Evolutionary conservation across 1,284 basidiomycete species (phyloP).

Genomic region (Trichosporon asahii): DNA sequence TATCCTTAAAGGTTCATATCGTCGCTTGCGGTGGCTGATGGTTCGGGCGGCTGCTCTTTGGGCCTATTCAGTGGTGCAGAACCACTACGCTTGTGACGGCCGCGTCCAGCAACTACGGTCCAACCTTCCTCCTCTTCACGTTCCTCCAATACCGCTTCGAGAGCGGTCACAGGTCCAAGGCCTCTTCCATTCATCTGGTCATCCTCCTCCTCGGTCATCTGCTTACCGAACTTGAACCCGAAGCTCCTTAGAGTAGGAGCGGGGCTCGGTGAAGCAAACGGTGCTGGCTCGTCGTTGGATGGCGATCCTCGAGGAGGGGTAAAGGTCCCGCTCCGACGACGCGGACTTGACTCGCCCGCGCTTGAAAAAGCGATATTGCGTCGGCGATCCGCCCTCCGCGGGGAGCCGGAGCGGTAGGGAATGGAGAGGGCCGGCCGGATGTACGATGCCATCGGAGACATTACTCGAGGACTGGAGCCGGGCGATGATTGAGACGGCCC

Average conservation of each 20-base stretch:
- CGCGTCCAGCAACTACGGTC: slow-evolving; percentile 14
- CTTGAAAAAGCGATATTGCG: slow-evolving; percentile 29
- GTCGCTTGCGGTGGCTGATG: slow-evolving; percentile 6
- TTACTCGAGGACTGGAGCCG: slow-evolving; percentile 3
- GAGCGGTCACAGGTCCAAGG: neutral
- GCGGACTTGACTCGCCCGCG: slow-evolving; percentile 39
- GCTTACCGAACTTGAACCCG: slow-evolving; percentile 30
- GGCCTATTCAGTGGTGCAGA: slow-evolving; percentile 20
- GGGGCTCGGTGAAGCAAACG: slow-evolving; percentile 19
- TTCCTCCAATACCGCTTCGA: slow-evolving; percentile 23
- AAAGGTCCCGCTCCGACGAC: slow-evolving; percentile 35
- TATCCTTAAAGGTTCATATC: slow-evolving; percentile 19
- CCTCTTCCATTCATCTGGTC: slow-evolving; percentile 12
- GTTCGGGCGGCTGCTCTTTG: neutral
- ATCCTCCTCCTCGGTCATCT: slow-evolving; percentile 10
- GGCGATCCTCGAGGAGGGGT: slow-evolving; percentile 44
- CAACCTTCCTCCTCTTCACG: slow-evolving; percentile 23
- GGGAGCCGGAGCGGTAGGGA: slow-evolving; percentile 37
- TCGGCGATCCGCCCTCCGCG: slow-evolving; percentile 36
- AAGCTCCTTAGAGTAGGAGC: slow-evolving; percentile 35
- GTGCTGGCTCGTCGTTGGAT: slow-evolving; percentile 45
- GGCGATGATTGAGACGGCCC: slow-evolving; percentile 13
- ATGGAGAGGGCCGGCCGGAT: slow-evolving; percentile 41
- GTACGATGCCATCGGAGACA: slow-evolving; percentile 27
- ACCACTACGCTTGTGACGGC: slow-evolving; percentile 17